These are phyloP conservation scores for Cucumis melo DNA, from an alignment of 306 rosid species.

Conservation along the genomic window DNA sequence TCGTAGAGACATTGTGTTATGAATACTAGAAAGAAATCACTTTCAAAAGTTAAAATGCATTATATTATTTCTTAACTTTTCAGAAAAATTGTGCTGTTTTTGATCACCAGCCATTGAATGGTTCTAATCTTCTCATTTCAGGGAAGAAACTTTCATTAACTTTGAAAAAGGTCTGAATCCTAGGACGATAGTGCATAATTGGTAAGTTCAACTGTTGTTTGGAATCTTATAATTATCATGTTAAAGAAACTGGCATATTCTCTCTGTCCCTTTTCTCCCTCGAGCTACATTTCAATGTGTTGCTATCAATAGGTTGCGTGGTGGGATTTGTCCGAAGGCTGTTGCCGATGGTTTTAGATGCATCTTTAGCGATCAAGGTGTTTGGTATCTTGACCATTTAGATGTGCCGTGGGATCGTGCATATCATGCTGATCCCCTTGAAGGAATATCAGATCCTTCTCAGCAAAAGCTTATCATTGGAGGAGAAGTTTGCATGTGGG, in stretches of 20 bases:
- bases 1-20: background rate
- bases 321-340: slow-evolving; percentile 77
- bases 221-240: background rate
- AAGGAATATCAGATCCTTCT: slow-evolving; percentile 42
- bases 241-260: background rate
- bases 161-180: slow-evolving; percentile 70
- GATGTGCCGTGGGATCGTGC: slow-evolving; percentile 78
- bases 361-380: slow-evolving; percentile 93
- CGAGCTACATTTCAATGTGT: background rate
- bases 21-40: background rate
- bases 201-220: slow-evolving; percentile 36
- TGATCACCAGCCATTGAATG: background rate
- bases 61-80: background rate
- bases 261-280: slow-evolving; percentile 1
- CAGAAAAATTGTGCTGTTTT: background rate
- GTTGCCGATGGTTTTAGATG: slow-evolving; percentile 82
- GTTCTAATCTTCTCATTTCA: slow-evolving; percentile 23
- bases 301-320: slow-evolving; percentile 47
- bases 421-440: slow-evolving; percentile 69
- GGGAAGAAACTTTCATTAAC: slow-evolving; percentile 93
- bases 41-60: background rate
- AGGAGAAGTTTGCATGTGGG: slow-evolving; percentile 99
- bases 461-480: slow-evolving; percentile 74
- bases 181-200: slow-evolving; percentile 76
- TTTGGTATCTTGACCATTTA: slow-evolving; percentile 93